Evolutionary conservation across 805 yeast genomes (phyloP), one percentile per base, ranked within the genome.

Genomic region (Metschnikowia chrysomelidarum): DNA sequence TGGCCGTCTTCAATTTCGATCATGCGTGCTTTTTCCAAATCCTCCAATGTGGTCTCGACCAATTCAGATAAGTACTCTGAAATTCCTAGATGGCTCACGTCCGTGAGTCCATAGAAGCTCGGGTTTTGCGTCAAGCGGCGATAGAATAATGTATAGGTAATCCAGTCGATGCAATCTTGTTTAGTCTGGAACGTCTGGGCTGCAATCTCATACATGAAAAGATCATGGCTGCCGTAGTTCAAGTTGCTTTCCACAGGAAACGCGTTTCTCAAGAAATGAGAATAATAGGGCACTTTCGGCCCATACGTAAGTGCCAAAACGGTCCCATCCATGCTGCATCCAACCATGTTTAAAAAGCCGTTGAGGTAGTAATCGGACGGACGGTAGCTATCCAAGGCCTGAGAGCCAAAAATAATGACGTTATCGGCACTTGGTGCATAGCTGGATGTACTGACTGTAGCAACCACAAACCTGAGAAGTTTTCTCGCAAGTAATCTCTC

Each of bases 101-200:
- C 85, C 25, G 66, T 67, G 6, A 87, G 73, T n/a, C 88, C 96
- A 53, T 93, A 93, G 54, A 75, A 93, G 40, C 93, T 78, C 3
- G 98, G 97, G 56, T 93, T 93, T 22, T 75, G 70, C 37, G 78
- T 82, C 14, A 93, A 56, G 32, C 98, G 69, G 44, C 94, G 69
- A 59, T 87, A 93, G 51, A 89, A 84, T 48, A 80, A 84, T 0
- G 95, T 74, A 54, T 75, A 86, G 0, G 96, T 84, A 21, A 93
- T 53, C 94, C 95, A 87, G 51, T 91, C 96, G 40, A 93, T 76
- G 49, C 95, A 86, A 47, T 84, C 93, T 50, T 89, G 96, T 52
- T 84, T 78, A 6, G 75, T 68, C 29, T 67, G 71, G 38, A 91
- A 73, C 10, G 79, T 67, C 2, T 76, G 67, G 5, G 79, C 73